These are phyloP conservation scores for Malus sylvestris DNA, from an alignment of 306 rosid genomes.

Conservation along the genomic window DNA sequence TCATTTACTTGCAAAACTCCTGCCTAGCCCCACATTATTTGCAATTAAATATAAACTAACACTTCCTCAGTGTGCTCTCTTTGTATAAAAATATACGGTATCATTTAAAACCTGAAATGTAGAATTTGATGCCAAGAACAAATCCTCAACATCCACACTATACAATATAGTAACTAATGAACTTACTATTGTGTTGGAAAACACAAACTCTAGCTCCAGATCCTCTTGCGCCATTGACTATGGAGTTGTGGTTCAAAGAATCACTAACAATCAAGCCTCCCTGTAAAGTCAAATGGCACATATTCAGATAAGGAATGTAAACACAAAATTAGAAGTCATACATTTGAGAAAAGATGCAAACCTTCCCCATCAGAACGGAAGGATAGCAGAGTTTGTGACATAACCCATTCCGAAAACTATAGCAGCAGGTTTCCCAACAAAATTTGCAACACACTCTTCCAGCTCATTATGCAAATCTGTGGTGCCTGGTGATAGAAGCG, in stretches of 20 bases:
- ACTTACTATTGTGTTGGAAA: slow-evolving; percentile 70
- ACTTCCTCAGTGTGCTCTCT: background rate
- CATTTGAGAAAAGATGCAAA: slow-evolving; percentile 6
- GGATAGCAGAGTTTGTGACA: slow-evolving; percentile 79
- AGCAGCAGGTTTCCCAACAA: slow-evolving; percentile 71
- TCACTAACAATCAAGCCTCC: slow-evolving; percentile 87
- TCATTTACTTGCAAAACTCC: background rate
- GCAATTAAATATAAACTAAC: background rate
- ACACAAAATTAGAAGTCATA: background rate
- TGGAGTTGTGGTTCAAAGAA: slow-evolving; percentile 85
- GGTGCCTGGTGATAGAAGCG: slow-evolving; percentile 37
- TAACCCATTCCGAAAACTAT: slow-evolving; percentile 90
- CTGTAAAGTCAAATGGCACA: slow-evolving; percentile 22
- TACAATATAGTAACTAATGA: background rate
- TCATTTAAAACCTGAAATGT: background rate
- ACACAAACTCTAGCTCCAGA: slow-evolving; percentile 89
- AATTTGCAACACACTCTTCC: slow-evolving; percentile 66
- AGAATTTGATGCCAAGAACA: background rate
- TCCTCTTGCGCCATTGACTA: slow-evolving; percentile 90
- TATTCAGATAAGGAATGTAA: background rate
- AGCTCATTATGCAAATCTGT: slow-evolving; percentile 54
- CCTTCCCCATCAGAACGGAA: slow-evolving; percentile 83
- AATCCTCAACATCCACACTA: background rate
- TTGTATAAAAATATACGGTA: background rate
- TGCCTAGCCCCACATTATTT: background rate